phyloP scores from a whole-genome alignment of 2,329 filamentous ascomycete genomes.

The Cytospora chrysosperma region DNA sequence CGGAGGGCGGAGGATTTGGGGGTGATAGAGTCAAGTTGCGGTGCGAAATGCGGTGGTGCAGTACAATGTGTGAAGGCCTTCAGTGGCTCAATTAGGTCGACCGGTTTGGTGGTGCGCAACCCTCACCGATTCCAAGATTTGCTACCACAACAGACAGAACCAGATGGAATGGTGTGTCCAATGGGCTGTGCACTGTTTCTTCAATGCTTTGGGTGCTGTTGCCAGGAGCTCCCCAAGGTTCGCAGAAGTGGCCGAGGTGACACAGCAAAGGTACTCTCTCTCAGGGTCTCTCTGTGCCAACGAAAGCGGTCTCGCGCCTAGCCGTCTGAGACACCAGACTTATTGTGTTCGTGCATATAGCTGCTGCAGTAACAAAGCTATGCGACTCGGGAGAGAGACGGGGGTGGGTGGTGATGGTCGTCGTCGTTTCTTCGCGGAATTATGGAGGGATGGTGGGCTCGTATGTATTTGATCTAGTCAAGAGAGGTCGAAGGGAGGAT shows the following conservation, averaged over 20 bases:
- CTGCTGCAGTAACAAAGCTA: slow-evolving; percentile 9
- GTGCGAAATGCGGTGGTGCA: neutral
- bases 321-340: neutral
- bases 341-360: slow-evolving; percentile 6
- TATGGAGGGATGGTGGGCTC: neutral
- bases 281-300: too few species aligned
- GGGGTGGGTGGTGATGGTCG: neutral
- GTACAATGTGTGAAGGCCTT: neutral
- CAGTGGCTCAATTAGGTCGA: neutral
- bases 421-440: neutral
- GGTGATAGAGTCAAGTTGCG: neutral
- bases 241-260: slow-evolving; percentile 17
- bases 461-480: neutral
- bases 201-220: slow-evolving; percentile 1
- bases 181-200: neutral
- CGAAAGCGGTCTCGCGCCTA: slow-evolving; percentile 15
- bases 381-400: neutral
- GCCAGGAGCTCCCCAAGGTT: slow-evolving; percentile 16
- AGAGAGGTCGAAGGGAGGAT: neutral
- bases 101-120: neutral
- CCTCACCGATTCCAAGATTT: neutral
- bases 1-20: neutral
- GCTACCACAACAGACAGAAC: neutral
- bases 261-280: slow-evolving; percentile 4
- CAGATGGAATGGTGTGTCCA: neutral